Evolutionary conservation across 2,329 filamentous ascomycete genomes (phyloP).

Genomic region (Xylariaceae sp.): DNA sequence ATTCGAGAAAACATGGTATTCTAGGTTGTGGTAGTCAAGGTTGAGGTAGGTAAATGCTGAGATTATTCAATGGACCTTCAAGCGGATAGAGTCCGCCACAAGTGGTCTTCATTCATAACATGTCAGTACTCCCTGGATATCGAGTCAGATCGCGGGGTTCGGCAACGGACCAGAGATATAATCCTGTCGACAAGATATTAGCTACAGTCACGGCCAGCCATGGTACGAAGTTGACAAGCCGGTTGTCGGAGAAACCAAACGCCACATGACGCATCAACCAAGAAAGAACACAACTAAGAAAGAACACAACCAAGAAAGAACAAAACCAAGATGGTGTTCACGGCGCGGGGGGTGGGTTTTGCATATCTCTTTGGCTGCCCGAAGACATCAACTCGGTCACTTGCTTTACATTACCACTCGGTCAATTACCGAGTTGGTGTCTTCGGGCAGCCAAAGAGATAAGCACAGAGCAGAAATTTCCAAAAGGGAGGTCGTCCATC

Average conservation of each 20-base stretch:
- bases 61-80: conserved; percentile 39
- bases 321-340: background rate
- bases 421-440: too few species aligned
- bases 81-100: conserved; percentile 50
- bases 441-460: too few species aligned
- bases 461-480: conserved; percentile 4
- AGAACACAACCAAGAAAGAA: background rate
- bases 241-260: background rate
- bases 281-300: background rate
- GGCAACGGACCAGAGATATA: conserved; percentile 66
- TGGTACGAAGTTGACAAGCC: conserved; percentile 1
- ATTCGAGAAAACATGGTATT: conserved; percentile 59
- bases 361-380: too few species aligned
- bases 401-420: too few species aligned
- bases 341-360: background rate
- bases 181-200: conserved; percentile 53
- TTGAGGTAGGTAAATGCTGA: conserved; percentile 21
- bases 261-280: background rate
- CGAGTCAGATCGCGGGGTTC: conserved; percentile 38
- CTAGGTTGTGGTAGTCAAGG: conserved; percentile 1
- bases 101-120: conserved; percentile 41
- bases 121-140: conserved; percentile 38
- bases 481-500: conserved; percentile 23
- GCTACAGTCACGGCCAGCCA: conserved; percentile 29
- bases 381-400: too few species aligned